These are phyloP conservation scores for Pelargonium citronellum DNA, from an alignment of 441 rosid genomes.

Conservation along the genomic window DNA sequence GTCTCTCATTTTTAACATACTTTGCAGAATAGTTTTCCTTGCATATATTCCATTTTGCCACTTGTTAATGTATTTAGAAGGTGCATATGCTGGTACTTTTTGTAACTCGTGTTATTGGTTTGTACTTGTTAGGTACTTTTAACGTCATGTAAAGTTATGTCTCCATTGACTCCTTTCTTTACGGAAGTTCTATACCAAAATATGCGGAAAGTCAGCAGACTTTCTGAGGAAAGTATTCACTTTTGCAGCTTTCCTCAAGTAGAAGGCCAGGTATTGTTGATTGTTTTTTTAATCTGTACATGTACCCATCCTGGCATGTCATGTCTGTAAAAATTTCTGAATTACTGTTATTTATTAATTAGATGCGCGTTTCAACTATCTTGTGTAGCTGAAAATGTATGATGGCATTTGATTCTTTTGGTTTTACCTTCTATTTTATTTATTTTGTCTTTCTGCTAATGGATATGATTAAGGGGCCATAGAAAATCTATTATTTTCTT, in stretches of 20 bases:
- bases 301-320: slow-evolving; percentile 11
- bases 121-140: slow-evolving; percentile 62
- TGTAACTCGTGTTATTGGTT: slow-evolving; percentile 17
- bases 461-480: background rate
- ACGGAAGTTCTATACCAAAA: slow-evolving; percentile 93
- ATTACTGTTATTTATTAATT: background rate
- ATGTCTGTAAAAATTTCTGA: background rate
- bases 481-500: background rate
- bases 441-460: no score
- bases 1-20: background rate
- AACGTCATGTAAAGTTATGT: slow-evolving; percentile 92
- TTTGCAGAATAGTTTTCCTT: background rate
- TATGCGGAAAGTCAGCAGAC: slow-evolving; percentile 62
- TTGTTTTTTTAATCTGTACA: slow-evolving; percentile 9
- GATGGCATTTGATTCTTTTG: background rate
- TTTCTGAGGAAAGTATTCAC: slow-evolving; percentile 84
- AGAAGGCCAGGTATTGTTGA: slow-evolving; percentile 64
- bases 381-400: background rate
- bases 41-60: background rate
- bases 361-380: background rate
- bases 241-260: slow-evolving; percentile 70
- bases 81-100: slow-evolving; percentile 6
- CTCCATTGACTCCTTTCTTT: slow-evolving; percentile 96
- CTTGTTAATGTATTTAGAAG: background rate
- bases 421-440: no score